These are phyloP conservation scores for Diversispora eburnea DNA, from an alignment of 192 early-diverging fungal genomes.

Conservation along the genomic window DNA sequence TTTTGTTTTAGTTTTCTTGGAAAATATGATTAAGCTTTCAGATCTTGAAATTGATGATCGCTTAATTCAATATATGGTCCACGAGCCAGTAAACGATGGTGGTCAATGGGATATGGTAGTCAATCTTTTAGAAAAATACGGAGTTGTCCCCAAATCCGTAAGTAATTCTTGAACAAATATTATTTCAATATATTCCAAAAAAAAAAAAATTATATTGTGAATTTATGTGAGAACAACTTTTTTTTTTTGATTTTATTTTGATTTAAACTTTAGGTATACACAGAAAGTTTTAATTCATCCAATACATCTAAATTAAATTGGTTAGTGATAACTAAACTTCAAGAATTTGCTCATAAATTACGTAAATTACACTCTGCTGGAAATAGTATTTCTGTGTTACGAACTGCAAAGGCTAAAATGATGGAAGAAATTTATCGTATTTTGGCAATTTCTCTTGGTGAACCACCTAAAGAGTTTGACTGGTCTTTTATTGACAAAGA, in stretches of 20 bases:
- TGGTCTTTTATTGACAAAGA: constrained; percentile 72
- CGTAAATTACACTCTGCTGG: constrained; percentile 50
- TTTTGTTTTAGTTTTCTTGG: constrained; percentile 54
- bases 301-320: constrained; percentile 55
- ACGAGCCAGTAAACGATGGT: constrained; percentile 64
- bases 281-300: constrained; percentile 64
- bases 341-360: constrained; percentile 64
- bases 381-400: constrained; percentile 39
- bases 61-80: constrained; percentile 66
- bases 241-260: no score
- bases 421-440: constrained; percentile 68
- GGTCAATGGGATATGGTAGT: constrained; percentile 80
- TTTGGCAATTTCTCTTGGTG: constrained; percentile 66
- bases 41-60: constrained; percentile 61
- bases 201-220: no score
- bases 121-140: constrained; percentile 71
- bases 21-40: constrained; percentile 64
- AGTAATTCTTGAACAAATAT: background rate
- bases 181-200: background rate
- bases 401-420: constrained; percentile 53
- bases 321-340: constrained; percentile 61
- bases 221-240: no score
- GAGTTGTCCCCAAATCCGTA: constrained; percentile 62
- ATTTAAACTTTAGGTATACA: constrained; percentile 39
- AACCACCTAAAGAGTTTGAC: constrained; percentile 63